Conservation (phyloP, 2,329 filamentous ascomycete genomes). For the Basipetospora sp. region DNA sequence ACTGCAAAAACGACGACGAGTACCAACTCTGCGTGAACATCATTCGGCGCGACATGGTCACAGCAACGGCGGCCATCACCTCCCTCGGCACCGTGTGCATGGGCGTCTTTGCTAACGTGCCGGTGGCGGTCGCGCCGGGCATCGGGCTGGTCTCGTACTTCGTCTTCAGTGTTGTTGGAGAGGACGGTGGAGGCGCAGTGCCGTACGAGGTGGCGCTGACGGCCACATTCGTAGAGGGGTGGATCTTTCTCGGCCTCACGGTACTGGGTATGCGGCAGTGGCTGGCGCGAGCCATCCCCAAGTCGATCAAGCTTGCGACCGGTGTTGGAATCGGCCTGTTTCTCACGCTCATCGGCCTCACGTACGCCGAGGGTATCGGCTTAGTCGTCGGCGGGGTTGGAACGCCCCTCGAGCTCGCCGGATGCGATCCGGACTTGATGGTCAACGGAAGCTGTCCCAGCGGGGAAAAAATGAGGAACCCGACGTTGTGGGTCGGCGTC, state of each 20-base stretch:
- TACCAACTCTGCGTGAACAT: conserved; percentile 50
- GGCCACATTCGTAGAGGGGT: conserved; percentile 77
- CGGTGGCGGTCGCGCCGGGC: conserved; percentile 22
- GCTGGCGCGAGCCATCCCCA: conserved; percentile 70
- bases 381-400: conserved; percentile 51
- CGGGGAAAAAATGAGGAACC: conserved; percentile 61
- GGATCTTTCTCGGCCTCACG: conserved; percentile 68
- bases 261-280: conserved; percentile 73
- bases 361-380: conserved; percentile 71
- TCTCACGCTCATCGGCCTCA: conserved; percentile 59
- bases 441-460: conserved; percentile 40
- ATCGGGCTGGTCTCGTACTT: conserved; percentile 71
- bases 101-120: conserved; percentile 68
- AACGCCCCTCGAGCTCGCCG: conserved; percentile 62
- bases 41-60: conserved; percentile 65
- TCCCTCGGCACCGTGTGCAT: conserved; percentile 66
- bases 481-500: conserved; percentile 75
- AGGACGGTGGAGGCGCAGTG: conserved; percentile 57
- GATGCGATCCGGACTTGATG: conserved; percentile 38
- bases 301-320: conserved; percentile 74
- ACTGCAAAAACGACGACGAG: conserved; percentile 38
- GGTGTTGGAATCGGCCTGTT: conserved; percentile 78
- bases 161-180: conserved; percentile 60
- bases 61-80: conserved; percentile 70
- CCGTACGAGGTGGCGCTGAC: conserved; percentile 65